Base-by-base conservation (phyloP, 768 basidiomycete species). In the Tylopilus cervinicoccineus region DNA sequence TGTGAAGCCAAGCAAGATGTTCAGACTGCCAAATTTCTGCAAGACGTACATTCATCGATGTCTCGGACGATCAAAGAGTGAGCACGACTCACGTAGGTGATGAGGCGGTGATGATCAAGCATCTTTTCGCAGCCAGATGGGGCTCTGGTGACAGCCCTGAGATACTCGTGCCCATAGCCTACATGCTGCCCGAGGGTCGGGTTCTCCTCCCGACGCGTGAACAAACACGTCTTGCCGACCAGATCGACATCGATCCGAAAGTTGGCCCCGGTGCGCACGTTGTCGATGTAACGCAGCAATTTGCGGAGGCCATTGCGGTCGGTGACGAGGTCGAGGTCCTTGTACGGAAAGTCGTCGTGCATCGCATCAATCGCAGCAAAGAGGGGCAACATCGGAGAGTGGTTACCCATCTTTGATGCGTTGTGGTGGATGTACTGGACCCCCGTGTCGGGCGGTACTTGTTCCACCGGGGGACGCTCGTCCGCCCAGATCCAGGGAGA, bases 191-290 rank as follows among this genome's bases (percentile, higher is more conserved):
- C 55, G 14, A 53, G 20, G 9, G 34, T 17, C 0, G 45, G 5
- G 10, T 12, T 55, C 26, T 76, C 76, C 77, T 83, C 84, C 19
- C 44, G 70, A 1, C 87, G 70, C 46, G 78, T 80, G 56, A 88
- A 67, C 23, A 90, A 56, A 14, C 86, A 67, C 0, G 87, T 88
- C 16, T 57, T 56, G 1, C 86, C 84, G 0, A 72, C 75, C 16
- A 86, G 69, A 59, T 89, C 80, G 4, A 81, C 51, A 47, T 91
- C 86, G 52, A 91, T 85, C 17, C 88, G 71, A 58, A 89, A 91
- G 45, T 79, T 20, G 10, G 42, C 76, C 10, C 65, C 66, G 3
- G 11, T 14, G 5, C 16, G 11, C 10, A 17, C 43, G 13, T 45
- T 20, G n/a, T 62, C 57, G 13, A 63, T 45, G 81, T 80, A 85